Evolutionary conservation across 2,329 filamentous ascomycete genomes (phyloP), one percentile per base, ranked within the genome.

Genomic region (Karstenula rhodostoma): DNA sequence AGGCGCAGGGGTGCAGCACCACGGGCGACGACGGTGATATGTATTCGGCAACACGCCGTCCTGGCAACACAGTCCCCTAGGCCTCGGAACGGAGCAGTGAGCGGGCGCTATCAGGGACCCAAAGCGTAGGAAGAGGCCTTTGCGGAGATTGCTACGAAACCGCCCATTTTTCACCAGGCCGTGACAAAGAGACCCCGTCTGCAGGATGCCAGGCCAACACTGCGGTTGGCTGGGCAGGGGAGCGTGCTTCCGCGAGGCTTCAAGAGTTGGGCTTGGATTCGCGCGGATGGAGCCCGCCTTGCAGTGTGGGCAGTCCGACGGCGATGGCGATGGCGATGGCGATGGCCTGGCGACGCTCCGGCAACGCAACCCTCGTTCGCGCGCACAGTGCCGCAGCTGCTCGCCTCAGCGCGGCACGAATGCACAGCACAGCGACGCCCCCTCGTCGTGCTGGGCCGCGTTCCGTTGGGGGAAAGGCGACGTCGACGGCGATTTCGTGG

Each of bases 91-190:
- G 58, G 63, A 61, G 35, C 54, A 53, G 35, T 51, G 43, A 59
- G 56, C 62, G 54, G 44, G 60, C 50, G 49, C 59, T 57, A 52
- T 61, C 51, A 54, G 60, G 58, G 60, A 53, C 62, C 56, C 42
- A 58, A 59, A 59, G 60, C 57, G 54, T 55, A 44, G 29, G 19
- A 35, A 47, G 48, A 56, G 60, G 64, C 61, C 59, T 67, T 49
- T 61, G 65, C 67, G 66, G 64, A 74, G 64, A 70, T 67, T 67
- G 64, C 51, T 61, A 57, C 61, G 63, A 62, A 62, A 65, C 56
- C 58, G 64, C 60, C 67, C 64, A 59, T 61, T 58, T 42, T 65
- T 49, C 59, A 33, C 58, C 53, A 61, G 57, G 29, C 44, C 59
- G 64, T 65, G 60, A 61, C 65, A 62, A 55, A 60, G 60, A 60